A percentile compares a stretch with the other conserved stretches of the same genome.
These are phyloP conservation scores for Piloderma croceum DNA, from an alignment of 768 basidiomycete species.

Conservation along the genomic window DNA sequence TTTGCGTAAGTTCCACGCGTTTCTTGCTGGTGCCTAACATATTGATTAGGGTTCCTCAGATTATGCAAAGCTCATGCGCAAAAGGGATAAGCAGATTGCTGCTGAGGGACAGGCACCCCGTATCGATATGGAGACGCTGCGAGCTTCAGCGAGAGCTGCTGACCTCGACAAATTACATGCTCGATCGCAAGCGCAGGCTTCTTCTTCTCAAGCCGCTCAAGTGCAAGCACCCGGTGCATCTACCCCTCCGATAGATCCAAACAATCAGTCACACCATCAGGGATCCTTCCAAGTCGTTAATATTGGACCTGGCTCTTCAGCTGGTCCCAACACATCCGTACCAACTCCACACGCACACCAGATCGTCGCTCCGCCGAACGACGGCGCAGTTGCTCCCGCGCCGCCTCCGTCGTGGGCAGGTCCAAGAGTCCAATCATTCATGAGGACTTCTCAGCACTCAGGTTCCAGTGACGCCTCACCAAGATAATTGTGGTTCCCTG, in stretches of 20 bases:
- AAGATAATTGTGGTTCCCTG: no score
- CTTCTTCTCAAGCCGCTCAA: not conserved
- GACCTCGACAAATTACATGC: constrained; percentile 35
- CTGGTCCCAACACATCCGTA: not conserved
- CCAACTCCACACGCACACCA: constrained; percentile 12
- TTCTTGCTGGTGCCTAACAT: not conserved
- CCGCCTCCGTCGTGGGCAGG: constrained; percentile 22
- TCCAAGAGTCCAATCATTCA: constrained; percentile 42
- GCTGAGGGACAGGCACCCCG: constrained; percentile 45
- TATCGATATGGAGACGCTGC: constrained; percentile 73
- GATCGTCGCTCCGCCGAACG: constrained; percentile 16
- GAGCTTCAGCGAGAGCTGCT: constrained; percentile 63
- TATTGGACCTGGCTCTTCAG: constrained; percentile 25
- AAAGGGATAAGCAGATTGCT: constrained; percentile 58
- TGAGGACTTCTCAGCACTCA: constrained; percentile 38
- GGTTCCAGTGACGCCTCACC: constrained; percentile 34
- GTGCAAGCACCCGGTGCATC: not conserved
- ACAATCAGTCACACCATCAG: constrained; percentile 37
- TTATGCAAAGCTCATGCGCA: constrained; percentile 79
- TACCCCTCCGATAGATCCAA: constrained; percentile 20
- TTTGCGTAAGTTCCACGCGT: constrained; percentile 51
- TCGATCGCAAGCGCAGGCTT: constrained; percentile 14
- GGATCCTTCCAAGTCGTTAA: constrained; percentile 54
- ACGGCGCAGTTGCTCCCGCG: constrained; percentile 14
- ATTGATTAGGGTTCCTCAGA: constrained; percentile 36